These are phyloP conservation scores for Eucalyptus coolabah DNA, from an alignment of 345 rosid species.

Conservation along the genomic window DNA sequence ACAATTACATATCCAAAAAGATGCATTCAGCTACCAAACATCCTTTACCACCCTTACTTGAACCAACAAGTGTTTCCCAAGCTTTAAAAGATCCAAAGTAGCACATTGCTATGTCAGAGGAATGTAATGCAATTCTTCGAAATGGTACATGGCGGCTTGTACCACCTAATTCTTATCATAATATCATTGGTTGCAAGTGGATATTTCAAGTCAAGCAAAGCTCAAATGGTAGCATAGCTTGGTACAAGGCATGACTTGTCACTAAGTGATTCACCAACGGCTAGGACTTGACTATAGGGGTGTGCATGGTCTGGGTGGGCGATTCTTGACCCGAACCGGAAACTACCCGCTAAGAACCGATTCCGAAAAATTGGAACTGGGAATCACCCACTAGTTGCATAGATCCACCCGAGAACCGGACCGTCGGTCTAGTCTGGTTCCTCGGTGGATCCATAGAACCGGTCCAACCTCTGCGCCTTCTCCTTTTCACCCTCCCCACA, in stretches of 20 bases:
- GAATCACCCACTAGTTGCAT: too few species aligned
- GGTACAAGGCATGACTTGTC: not conserved
- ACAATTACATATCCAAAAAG: not conserved
- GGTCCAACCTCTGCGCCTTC: too few species aligned
- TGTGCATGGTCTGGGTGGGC: too few species aligned
- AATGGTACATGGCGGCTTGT: not conserved
- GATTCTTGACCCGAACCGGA: rapidly evolving
- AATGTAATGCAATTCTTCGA: not conserved
- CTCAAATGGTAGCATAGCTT: not conserved
- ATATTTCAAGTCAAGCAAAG: not conserved
- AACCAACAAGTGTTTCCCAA: too few species aligned
- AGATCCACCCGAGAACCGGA: too few species aligned
- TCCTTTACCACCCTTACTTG: not conserved
- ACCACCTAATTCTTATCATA: not conserved
- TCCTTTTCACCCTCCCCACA: too few species aligned
- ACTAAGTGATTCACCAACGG: not conserved
- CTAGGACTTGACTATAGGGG: not conserved
- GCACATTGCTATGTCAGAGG: not conserved
- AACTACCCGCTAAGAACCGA: too few species aligned
- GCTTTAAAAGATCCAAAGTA: not conserved
- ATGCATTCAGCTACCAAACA: not conserved
- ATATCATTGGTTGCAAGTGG: not conserved
- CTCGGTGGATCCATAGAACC: too few species aligned
- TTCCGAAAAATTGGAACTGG: too few species aligned
- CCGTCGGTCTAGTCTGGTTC: too few species aligned